Percentiles rank a stretch among this genome's conserved stretches.
Evolutionary conservation across 257 asterid species (phyloP).

Genomic region (Nicotiana benthamiana): DNA sequence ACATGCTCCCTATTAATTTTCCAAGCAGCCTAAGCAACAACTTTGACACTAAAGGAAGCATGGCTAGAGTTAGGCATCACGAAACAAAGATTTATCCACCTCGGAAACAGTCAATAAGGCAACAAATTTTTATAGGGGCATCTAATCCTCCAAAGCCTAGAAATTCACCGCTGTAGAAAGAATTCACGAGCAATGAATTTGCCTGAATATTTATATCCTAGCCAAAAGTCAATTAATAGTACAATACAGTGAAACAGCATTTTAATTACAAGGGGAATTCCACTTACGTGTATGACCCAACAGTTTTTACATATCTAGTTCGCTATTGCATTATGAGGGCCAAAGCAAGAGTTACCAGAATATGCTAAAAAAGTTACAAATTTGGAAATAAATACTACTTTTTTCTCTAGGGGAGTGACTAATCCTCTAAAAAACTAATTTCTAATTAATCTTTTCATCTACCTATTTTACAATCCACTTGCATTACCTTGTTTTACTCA

Average conservation of each 20-base stretch:
- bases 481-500: neutral
- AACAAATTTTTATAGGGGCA: neutral
- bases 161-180: neutral
- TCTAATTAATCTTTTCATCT: neutral
- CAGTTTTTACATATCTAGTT: neutral
- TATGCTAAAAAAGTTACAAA: neutral
- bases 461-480: neutral
- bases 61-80: neutral
- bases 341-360: neutral
- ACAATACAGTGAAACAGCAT: neutral
- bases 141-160: neutral
- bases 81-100: neutral
- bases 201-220: neutral
- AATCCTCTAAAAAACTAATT: neutral
- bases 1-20: neutral
- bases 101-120: neutral
- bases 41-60: neutral
- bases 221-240: neutral
- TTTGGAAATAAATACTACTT: neutral
- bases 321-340: neutral
- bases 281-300: neutral
- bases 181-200: neutral
- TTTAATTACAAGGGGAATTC: neutral
- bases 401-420: neutral
- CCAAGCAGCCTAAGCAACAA: neutral